phyloP scores from a whole-genome alignment of 495 filamentous ascomycete genomes.

The Schizothecium vesticola region DNA sequence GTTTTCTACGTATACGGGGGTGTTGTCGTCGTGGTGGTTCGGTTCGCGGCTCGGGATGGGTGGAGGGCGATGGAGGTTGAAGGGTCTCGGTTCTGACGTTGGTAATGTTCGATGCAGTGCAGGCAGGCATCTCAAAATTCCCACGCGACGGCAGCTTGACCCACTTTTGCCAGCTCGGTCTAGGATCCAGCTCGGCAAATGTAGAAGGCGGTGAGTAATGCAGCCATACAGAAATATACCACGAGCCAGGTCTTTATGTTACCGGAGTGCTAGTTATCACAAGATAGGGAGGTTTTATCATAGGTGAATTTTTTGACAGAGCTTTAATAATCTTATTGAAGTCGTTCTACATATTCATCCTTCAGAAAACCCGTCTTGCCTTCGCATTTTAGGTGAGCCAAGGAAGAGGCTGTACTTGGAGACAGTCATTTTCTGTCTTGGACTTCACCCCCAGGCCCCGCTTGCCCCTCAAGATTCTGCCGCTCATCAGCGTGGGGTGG shows the following conservation, averaged over 20 bases:
- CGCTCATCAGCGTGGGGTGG: conserved; percentile 28
- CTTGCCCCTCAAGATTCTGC: conserved; percentile 34
- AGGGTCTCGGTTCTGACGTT: not conserved
- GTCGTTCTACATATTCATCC: no score
- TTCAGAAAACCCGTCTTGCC: no score
- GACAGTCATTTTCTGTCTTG: not conserved
- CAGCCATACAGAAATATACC: not conserved
- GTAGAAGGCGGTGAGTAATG: not conserved
- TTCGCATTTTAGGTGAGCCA: no score
- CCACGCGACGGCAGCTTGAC: not conserved
- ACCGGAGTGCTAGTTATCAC: no score
- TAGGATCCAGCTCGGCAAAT: not conserved
- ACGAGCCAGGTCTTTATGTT: not conserved
- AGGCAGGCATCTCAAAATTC: conserved; percentile 6
- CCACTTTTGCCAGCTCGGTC: not conserved
- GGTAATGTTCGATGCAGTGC: not conserved
- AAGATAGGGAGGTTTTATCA: no score
- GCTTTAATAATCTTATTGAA: no score
- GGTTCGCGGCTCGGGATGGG: not conserved
- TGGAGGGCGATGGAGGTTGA: conserved; percentile 1
- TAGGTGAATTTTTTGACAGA: no score
- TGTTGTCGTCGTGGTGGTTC: not conserved
- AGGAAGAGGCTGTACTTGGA: not conserved
- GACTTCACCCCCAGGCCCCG: not conserved
- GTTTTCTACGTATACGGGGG: no score